A percentile compares a stretch with the other conserved stretches of the same genome.
phyloP scores from a whole-genome alignment of 371 early-diverging fungal genomes.

The Hamiltosporidium tvaerminnensis region DNA sequence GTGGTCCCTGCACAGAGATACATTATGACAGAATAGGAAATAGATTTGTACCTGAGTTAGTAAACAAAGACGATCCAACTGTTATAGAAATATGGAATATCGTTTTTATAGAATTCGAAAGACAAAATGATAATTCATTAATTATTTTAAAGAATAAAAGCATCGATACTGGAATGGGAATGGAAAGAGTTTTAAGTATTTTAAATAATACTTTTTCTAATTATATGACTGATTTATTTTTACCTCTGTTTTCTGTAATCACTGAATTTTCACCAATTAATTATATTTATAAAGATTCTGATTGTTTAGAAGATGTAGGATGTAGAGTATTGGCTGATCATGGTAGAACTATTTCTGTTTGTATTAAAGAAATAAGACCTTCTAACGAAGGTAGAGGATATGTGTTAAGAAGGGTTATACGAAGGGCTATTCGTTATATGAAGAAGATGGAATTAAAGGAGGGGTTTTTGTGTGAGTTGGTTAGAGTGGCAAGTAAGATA shows the following conservation, averaged over 20 bases:
- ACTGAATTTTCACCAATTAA: too few species aligned
- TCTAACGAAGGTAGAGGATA: conserved; percentile 96
- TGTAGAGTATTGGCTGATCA: conserved; percentile 95
- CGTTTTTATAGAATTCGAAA: conserved; percentile 97
- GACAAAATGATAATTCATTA: conserved; percentile 73
- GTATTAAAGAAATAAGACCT: conserved; percentile 87
- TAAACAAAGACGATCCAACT: conserved; percentile 93
- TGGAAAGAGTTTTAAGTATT: conserved; percentile 86
- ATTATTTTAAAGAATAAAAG: conserved; percentile 79
- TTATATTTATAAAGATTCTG: too few species aligned
- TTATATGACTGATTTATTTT: conserved; percentile 65
- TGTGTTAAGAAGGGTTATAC: conserved; percentile 84
- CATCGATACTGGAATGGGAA: conserved; percentile 96
- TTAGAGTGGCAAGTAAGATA: conserved; percentile 57
- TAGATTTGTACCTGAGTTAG: conserved; percentile 54
- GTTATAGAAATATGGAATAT: conserved; percentile 99
- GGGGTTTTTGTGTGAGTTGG: conserved; percentile 70
- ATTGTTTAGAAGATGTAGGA: too few species aligned
- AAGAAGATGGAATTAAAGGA: conserved; percentile 73
- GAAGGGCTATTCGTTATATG: conserved; percentile 84
- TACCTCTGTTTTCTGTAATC: conserved; percentile 15
- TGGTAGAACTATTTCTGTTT: conserved; percentile 82
- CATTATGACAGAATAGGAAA: conserved; percentile 89
- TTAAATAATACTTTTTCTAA: conserved; percentile 85
- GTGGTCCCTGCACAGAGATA: conserved; percentile 96